Conservation (phyloP, 176 grass and related monocot genomes). For the Carex cristatella region DNA sequence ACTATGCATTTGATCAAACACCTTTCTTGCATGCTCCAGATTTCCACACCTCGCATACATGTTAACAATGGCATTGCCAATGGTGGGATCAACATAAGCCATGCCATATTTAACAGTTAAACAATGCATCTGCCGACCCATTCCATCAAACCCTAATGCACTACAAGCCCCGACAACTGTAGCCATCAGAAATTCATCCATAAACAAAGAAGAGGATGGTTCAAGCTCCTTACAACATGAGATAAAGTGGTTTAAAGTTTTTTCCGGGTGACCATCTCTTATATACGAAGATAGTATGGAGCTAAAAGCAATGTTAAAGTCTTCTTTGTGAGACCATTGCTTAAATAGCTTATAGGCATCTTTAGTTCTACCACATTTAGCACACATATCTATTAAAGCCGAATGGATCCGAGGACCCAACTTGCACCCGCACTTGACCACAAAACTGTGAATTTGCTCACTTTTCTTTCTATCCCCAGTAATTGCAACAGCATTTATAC, state of each 20-base stretch:
- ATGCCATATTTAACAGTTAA: constrained; percentile 30
- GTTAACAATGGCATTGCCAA: constrained; percentile 30
- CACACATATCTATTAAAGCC: constrained; percentile 44
- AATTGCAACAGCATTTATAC: constrained; percentile 31
- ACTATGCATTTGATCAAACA: constrained; percentile 30
- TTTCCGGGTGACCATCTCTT: constrained; percentile 29
- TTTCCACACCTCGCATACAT: constrained; percentile 38
- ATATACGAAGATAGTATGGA: constrained; percentile 30
- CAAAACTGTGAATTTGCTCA: constrained; percentile 44
- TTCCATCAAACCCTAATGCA: constrained; percentile 30
- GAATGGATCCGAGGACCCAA: constrained; percentile 30
- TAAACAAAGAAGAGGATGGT: neutral
- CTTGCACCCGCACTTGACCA: constrained; percentile 34
- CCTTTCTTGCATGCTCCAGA: constrained; percentile 10
- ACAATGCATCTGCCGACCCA: constrained; percentile 44
- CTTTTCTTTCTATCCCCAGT: constrained; percentile 33
- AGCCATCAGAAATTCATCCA: constrained; percentile 37
- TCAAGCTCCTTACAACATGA: constrained; percentile 1
- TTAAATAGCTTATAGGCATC: constrained; percentile 32
- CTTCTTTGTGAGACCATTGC: constrained; percentile 24
- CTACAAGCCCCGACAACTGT: constrained; percentile 33
- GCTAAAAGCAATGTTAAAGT: constrained; percentile 37
- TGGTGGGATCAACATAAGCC: constrained; percentile 17
- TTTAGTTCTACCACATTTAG: constrained; percentile 25
- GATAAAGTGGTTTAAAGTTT: constrained; percentile 28